Base-by-base conservation (phyloP, 371 early-diverging fungal species). In the Mortierella sp. region DNA sequence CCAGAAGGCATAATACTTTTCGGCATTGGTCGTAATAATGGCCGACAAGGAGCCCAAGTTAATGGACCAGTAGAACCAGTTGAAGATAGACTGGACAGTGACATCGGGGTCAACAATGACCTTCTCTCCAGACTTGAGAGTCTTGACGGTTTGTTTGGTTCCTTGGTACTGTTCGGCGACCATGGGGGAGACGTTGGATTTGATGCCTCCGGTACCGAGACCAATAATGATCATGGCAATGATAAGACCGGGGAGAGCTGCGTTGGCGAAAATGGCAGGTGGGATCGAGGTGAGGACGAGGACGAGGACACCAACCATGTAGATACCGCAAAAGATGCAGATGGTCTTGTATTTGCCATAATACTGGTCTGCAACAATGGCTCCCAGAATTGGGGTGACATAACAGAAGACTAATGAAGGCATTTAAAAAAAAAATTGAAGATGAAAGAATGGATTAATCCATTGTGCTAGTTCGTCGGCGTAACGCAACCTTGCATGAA, bases 141-240 rank as follows among this genome's bases (percentile, higher is more conserved):
- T 82, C 74, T 78, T 84, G 74, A 82, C 80, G 14, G 60, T 82
- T 7, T 80, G 72, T 47, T 80, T 76, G 65, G 73, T 88, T 4
- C 80, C 80, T 77, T 78, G 91, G 83, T 86, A 88, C 88, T 95
- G 95, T 73, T 95, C 95, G 34, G 95, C 96, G 31, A 93, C 94
- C 80, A 95, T 90, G 38, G 95, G 83, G n/a, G 94, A 91, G 47
- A 96, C 93, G 80, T 93, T 92, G 65, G 95, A 84, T 87, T 97
- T 97, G 88, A 98, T 97, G 52, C 97, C 96, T 45, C 98, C 98
- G 3, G 97, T 96, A 65, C 97, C 97, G 19, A 95, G 82, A 57
- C 96, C 94, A 58, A 97, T 95, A 74, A 97, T 88, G 73, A 93
- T 88, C 79, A 94, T 88, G 48, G 95, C 89, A 42, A 95, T 81